These are phyloP conservation scores for Fusarium virguliforme DNA, from an alignment of 2,329 filamentous ascomycete species.

Conservation along the genomic window DNA sequence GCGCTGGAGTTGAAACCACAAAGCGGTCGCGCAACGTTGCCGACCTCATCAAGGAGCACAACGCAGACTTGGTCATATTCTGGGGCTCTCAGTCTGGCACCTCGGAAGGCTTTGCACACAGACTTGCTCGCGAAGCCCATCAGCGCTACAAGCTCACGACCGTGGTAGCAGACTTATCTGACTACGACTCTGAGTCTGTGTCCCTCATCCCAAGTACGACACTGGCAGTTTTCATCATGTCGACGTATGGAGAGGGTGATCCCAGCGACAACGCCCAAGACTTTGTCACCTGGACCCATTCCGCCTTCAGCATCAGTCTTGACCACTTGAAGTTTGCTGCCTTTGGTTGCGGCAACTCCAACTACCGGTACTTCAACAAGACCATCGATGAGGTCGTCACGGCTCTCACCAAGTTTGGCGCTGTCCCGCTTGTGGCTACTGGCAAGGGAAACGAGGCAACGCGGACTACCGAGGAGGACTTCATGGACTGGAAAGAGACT, in stretches of 20 bases:
- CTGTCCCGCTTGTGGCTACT: not conserved
- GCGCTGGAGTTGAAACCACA: not conserved
- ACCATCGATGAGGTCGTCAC: not conserved
- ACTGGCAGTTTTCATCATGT: slow-evolving; percentile 5
- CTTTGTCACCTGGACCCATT: slow-evolving; percentile 7
- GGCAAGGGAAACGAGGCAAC: not conserved
- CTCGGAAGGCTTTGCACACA: not conserved
- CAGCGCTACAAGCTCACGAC: not conserved
- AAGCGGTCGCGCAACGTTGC: not conserved
- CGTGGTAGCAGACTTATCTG: not conserved
- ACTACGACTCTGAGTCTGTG: not conserved
- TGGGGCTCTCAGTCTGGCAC: slow-evolving; percentile 10
- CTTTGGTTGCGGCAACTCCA: slow-evolving; percentile 7
- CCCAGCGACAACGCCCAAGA: slow-evolving; percentile 7
- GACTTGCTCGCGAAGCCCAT: not conserved
- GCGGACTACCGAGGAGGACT: not conserved
- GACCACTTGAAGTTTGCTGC: not conserved
- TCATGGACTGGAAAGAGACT: slow-evolving; percentile 4
- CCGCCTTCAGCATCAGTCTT: not conserved
- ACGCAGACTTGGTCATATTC: not conserved
- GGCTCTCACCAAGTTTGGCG: not conserved
- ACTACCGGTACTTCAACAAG: slow-evolving; percentile 10
- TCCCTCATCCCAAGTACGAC: not conserved
- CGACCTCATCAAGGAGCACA: not conserved
- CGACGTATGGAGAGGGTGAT: not conserved